A percentile compares a stretch with the other conserved stretches of the same genome.
Conservation (phyloP, 2,329 filamentous ascomycete genomes). For the Cercospora beticola region DNA sequence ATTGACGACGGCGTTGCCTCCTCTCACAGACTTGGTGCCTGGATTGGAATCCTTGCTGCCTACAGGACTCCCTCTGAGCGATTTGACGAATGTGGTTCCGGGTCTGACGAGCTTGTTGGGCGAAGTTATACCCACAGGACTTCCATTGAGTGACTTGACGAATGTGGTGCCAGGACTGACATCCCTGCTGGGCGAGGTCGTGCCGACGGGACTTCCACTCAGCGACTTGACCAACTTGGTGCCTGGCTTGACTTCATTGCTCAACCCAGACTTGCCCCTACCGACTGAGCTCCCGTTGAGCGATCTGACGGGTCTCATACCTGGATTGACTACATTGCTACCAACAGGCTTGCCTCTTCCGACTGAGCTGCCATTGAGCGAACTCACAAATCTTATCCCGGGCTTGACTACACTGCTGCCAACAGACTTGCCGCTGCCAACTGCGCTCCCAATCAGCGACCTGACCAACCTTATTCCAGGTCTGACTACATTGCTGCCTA, state of each 20-base stretch:
- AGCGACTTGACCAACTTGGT: background rate
- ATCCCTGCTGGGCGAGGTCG: background rate
- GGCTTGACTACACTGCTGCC: conserved; percentile 6
- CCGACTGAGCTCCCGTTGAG: background rate
- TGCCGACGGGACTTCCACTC: background rate
- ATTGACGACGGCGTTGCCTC: background rate
- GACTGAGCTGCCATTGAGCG: background rate
- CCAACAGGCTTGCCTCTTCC: background rate
- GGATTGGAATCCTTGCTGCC: background rate
- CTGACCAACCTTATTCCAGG: conserved; percentile 8
- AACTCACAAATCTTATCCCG: conserved; percentile 7
- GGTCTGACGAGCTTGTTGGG: background rate
- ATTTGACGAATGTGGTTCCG: background rate
- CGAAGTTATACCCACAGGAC: background rate
- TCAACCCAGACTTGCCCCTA: background rate
- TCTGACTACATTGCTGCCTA: background rate
- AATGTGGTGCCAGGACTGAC: background rate
- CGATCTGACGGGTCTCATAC: background rate
- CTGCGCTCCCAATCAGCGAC: background rate
- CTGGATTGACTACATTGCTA: background rate
- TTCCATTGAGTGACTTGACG: background rate
- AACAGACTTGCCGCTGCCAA: background rate
- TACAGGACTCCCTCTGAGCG: background rate
- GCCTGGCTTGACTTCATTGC: background rate
- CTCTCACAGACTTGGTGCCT: background rate